Evolutionary conservation across 2,329 filamentous ascomycete genomes (phyloP), one percentile per base, ranked within the genome.

Genomic region (Celoporthe dispersa): DNA sequence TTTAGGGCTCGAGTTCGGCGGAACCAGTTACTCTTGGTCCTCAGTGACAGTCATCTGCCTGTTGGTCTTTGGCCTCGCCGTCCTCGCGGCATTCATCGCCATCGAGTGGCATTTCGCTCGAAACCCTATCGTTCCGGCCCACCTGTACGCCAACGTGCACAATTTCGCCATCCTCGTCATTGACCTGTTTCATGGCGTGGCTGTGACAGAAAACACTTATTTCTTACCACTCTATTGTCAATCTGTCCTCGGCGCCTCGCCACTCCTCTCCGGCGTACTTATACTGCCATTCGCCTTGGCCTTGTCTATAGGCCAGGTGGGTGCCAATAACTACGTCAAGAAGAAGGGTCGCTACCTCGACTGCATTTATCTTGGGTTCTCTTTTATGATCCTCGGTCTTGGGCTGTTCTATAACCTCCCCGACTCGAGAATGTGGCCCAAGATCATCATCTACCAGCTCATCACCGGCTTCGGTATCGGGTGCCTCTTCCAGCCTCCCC

Each of bases 191-290:
- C 55, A 59, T 35, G 55, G 55, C 28, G 55, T 33, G 4, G 14
- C 8, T 59, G 55, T 59, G 55, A 59, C 55, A 33, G 55, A 59
- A 22, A 59, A 88, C 39, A 89, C 87, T 72, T 97, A 95, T 84
- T 97, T 92, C 81, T 84, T 97, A 5, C 93, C 93, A 0, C 85
- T 97, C 2, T 97, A 97, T 83, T 95, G 94, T 80, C 93, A 97
- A 80, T 87, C 90, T 66, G 89, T 92, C 66, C 84, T 93, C 59
- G 86, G 91, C 64, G 88, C 88, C 84, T 96, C 19, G 91, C 93
- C 0, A 88, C 88, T 72, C 91, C 91, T 11, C 77, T 95, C 44
- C 85, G 89, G 1, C 81, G 93, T 3, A 92, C 91, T 0, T 73
- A 92, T 72, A 78, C 86, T 41, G 92, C 91, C 0, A 86, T 86